phyloP scores from a whole-genome alignment of 2,329 filamentous ascomycete species.

The Trichoderma koningiopsis region DNA sequence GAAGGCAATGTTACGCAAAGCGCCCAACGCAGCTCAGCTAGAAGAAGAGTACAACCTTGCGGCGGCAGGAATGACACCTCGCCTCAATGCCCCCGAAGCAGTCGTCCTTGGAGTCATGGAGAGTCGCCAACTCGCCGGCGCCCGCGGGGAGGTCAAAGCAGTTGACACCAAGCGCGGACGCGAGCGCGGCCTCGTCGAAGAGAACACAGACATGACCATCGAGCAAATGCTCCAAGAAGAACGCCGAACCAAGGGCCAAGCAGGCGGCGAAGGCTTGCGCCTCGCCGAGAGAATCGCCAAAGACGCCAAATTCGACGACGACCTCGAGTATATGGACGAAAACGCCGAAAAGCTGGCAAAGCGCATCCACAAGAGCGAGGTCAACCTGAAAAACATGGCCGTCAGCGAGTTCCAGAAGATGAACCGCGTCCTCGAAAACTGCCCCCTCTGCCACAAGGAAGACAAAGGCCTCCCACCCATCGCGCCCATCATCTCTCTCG shows the following conservation, averaged over 20 bases:
- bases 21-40: constrained; percentile 72
- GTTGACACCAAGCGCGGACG: constrained; percentile 79
- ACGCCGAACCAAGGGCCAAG: constrained; percentile 75
- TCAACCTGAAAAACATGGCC: constrained; percentile 83
- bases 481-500: constrained; percentile 84
- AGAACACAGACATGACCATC: constrained; percentile 94
- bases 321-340: constrained; percentile 96
- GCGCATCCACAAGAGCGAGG: constrained; percentile 82
- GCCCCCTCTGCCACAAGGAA: constrained; percentile 90
- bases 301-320: constrained; percentile 85
- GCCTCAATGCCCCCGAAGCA: constrained; percentile 59
- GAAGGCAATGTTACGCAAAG: constrained; percentile 85
- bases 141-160: constrained; percentile 70
- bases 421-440: constrained; percentile 81
- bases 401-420: constrained; percentile 89
- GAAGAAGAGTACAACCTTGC: constrained; percentile 84
- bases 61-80: constrained; percentile 59
- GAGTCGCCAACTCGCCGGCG: constrained; percentile 81
- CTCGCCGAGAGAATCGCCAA: constrained; percentile 93
- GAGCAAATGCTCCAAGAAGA: constrained; percentile 98
- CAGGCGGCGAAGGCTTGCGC: constrained; percentile 76
- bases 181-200: constrained; percentile 81
- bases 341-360: constrained; percentile 89
- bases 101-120: constrained; percentile 87
- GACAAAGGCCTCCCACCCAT: constrained; percentile 72